Conservation (phyloP, 108 stramenopile genomes). For the Nitzschia sp. region DNA sequence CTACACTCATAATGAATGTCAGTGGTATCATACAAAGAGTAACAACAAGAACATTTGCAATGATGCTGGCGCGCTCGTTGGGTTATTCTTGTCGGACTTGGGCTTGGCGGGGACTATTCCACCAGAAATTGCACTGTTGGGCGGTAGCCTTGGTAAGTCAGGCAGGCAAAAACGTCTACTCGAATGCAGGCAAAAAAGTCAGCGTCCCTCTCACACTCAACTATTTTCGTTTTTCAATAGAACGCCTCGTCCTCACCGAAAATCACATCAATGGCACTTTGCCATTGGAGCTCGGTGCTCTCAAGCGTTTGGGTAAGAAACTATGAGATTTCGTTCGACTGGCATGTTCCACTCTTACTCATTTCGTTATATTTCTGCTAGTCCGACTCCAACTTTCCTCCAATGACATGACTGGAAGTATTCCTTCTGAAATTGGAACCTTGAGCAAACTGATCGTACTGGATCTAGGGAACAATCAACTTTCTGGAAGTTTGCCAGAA, state of each 20-base stretch:
- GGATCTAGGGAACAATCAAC: slow-evolving; percentile 11
- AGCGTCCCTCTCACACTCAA: too few relatives aligned
- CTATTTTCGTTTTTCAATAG: not conserved
- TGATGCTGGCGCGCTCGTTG: slow-evolving; percentile 14
- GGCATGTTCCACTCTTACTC: not conserved
- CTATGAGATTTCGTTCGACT: not conserved
- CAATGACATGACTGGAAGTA: slow-evolving; percentile 12
- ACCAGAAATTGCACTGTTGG: slow-evolving; percentile 33
- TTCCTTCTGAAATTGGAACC: slow-evolving; percentile 18
- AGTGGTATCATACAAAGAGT: slow-evolving; percentile 43
- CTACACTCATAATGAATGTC: slow-evolving; percentile 48
- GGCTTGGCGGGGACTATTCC: slow-evolving; percentile 55
- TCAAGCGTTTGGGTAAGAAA: slow-evolving; percentile 6
- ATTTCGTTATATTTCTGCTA: not conserved
- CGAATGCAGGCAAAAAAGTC: too few relatives aligned
- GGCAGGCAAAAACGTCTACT: too few relatives aligned
- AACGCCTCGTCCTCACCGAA: slow-evolving; percentile 3
- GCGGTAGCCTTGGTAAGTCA: slow-evolving; percentile 25
- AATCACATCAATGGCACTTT: slow-evolving; percentile 34
- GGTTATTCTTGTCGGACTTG: slow-evolving; percentile 35
- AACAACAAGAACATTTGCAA: slow-evolving; percentile 36
- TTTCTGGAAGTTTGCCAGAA: not conserved
- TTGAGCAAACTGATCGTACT: slow-evolving; percentile 12
- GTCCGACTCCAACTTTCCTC: slow-evolving; percentile 8
- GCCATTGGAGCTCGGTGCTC: slow-evolving; percentile 9